These are phyloP conservation scores for Ramaria sp. DNA, from an alignment of 768 basidiomycete genomes.

Conservation along the genomic window DNA sequence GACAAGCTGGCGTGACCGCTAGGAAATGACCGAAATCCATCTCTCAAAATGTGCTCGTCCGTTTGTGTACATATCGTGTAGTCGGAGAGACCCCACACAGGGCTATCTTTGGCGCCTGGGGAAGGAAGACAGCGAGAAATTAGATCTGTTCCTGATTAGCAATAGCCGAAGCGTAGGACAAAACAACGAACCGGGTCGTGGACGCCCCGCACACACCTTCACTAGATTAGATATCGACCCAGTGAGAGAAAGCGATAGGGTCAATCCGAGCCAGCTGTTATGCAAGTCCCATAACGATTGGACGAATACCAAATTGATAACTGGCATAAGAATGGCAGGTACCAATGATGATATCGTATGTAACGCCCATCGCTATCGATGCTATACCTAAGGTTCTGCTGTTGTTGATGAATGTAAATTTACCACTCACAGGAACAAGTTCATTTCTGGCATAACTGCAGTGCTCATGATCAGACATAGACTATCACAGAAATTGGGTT, in stretches of 20 bases:
- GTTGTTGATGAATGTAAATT: neutral
- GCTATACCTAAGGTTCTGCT: neutral
- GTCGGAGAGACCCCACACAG: slow-evolving; percentile 56
- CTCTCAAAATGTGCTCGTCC: slow-evolving; percentile 43
- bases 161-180: neutral
- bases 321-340: slow-evolving; percentile 60
- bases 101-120: slow-evolving; percentile 51
- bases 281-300: slow-evolving; percentile 90
- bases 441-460: slow-evolving; percentile 60
- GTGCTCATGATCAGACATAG: slow-evolving; percentile 18
- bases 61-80: slow-evolving; percentile 72
- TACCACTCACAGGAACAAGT: slow-evolving; percentile 57
- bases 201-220: slow-evolving; percentile 84
- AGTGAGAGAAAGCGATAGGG: slow-evolving; percentile 39
- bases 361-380: slow-evolving; percentile 11
- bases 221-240: slow-evolving; percentile 75
- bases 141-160: slow-evolving; percentile 34
- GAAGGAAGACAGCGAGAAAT: slow-evolving; percentile 64
- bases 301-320: slow-evolving; percentile 60
- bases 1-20: slow-evolving; percentile 88
- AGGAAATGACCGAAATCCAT: slow-evolving; percentile 89
- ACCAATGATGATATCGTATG: slow-evolving; percentile 40
- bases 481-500: neutral
- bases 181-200: slow-evolving; percentile 57
- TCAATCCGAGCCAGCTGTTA: slow-evolving; percentile 22